A percentile compares a stretch with the other conserved stretches of the same genome.
phyloP scores from a whole-genome alignment of 2,329 filamentous ascomycete species.

The Raffaelea deltoideospora region DNA sequence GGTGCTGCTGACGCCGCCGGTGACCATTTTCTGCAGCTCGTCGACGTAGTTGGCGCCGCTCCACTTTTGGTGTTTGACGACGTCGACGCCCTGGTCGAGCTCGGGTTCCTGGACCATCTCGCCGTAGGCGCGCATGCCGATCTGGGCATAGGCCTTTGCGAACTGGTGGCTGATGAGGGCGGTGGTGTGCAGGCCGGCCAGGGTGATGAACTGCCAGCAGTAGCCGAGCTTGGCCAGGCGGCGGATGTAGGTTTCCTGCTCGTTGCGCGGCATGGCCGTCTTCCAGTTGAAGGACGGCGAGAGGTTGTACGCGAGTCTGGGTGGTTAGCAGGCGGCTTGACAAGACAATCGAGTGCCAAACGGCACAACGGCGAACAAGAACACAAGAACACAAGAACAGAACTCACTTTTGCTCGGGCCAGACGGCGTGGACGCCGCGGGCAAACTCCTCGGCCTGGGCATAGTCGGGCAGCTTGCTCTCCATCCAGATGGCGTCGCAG shows the following conservation, averaged over 20 bases:
- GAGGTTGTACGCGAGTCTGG: conserved; percentile 88
- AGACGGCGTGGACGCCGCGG: conserved; percentile 80
- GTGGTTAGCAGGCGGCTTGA: background rate
- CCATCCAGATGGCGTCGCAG: conserved; percentile 98
- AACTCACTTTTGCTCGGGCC: conserved; percentile 86
- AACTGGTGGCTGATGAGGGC: conserved; percentile 87
- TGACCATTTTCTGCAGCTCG: conserved; percentile 93
- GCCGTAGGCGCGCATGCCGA: conserved; percentile 92
- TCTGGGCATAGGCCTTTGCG: conserved; percentile 60
- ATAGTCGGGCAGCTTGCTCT: conserved; percentile 90
- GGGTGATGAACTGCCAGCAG: conserved; percentile 99
- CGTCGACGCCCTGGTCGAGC: conserved; percentile 79
- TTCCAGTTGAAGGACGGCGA: conserved; percentile 99
- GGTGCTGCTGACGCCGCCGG: conserved; percentile 78
- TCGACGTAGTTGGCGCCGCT: conserved; percentile 89
- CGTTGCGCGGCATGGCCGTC: conserved; percentile 74
- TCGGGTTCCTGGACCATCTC: conserved; percentile 97
- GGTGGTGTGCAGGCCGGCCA: conserved; percentile 89
- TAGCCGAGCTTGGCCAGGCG: conserved; percentile 79
- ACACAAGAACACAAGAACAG: background rate
- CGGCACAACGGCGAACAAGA: conserved; percentile 1
- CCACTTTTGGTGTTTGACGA: conserved; percentile 99
- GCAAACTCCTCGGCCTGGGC: conserved; percentile 87
- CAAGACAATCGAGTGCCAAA: too few species aligned
- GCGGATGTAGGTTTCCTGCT: conserved; percentile 95